Evolutionary conservation across 2,329 filamentous ascomycete species (phyloP), one percentile per base, ranked within the genome.

Genomic region (Sporothrix brunneoviolacea): DNA sequence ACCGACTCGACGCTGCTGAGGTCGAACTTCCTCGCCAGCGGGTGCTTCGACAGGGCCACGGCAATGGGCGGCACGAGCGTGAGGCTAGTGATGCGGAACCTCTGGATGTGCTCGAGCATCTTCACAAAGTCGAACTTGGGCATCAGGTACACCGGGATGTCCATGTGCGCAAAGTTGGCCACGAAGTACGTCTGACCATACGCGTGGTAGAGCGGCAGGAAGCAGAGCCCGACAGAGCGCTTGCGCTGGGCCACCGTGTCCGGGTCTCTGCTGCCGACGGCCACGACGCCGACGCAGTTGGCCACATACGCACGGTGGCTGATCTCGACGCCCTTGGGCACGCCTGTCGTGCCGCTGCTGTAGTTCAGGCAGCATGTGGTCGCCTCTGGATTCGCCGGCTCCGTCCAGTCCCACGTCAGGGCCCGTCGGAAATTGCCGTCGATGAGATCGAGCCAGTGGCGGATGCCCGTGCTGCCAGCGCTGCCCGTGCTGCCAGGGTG

Each of bases 241-340:
- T 65, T 55, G 49, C 60, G 60, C 52, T 70, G 69, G 36, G 65
- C 64, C 42, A 72, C 66, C 18, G 19, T 75, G 2, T 80, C 71
- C 0, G 73, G 69, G n/a, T 74, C 63, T 21, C 74, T 63, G 10
- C 67, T 58, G 3, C 62, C 58, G 19, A 80, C 64, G 56, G 72
- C 68, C n/a, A 75, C 70, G 15, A 80, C 77, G 53, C 86, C 81
- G 13, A 70, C 59, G 57, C 80, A 77, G 62, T 91, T 91, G 55
- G 86, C 76, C 38, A 90, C 77, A 60, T 88, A 87, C 58, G 88
- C 86, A 53, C 73, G 71, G 65, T 94, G 88, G n/a, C 82, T 81
- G 56, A 93, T 85, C 66, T 86, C 82, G 13, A 93, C 88, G 10
- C 89, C 89, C 64, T 94, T 94, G 9, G 88, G 87, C 4, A 89